Conservation (phyloP, 805 yeast species). For the Lipomyces starkeyi region DNA sequence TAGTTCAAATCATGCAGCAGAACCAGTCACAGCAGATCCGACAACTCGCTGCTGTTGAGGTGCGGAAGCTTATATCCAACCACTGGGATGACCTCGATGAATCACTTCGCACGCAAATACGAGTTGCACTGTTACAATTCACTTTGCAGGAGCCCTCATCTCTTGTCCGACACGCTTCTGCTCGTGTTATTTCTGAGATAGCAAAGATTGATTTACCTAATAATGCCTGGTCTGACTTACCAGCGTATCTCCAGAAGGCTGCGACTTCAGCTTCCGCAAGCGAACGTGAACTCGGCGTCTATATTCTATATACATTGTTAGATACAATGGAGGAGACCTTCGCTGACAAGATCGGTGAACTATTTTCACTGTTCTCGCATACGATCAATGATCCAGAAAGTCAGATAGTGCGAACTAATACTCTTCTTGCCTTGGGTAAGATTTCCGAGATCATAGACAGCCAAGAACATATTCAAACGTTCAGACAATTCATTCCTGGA, state of each 20-base stretch:
- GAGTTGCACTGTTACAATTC: constrained; percentile 68
- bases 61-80: constrained; percentile 75
- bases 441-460: constrained; percentile 57
- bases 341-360: constrained; percentile 63
- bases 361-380: constrained; percentile 70
- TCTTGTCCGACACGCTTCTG: constrained; percentile 82
- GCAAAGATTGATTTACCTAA: constrained; percentile 75
- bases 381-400: constrained; percentile 68
- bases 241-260: constrained; percentile 71
- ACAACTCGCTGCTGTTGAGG: constrained; percentile 96
- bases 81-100: constrained; percentile 62
- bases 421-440: constrained; percentile 78
- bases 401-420: constrained; percentile 76
- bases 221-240: constrained; percentile 73
- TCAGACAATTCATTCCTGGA: constrained; percentile 71
- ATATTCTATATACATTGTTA: constrained; percentile 74
- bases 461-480: constrained; percentile 60
- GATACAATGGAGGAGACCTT: constrained; percentile 70
- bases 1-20: constrained; percentile 78
- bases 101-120: constrained; percentile 59
- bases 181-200: constrained; percentile 87
- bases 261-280: constrained; percentile 64
- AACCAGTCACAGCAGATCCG: constrained; percentile 73
- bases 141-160: constrained; percentile 69
- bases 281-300: constrained; percentile 81